Conservation (phyloP, 805 yeast species). For the Danielia reshetovae region DNA sequence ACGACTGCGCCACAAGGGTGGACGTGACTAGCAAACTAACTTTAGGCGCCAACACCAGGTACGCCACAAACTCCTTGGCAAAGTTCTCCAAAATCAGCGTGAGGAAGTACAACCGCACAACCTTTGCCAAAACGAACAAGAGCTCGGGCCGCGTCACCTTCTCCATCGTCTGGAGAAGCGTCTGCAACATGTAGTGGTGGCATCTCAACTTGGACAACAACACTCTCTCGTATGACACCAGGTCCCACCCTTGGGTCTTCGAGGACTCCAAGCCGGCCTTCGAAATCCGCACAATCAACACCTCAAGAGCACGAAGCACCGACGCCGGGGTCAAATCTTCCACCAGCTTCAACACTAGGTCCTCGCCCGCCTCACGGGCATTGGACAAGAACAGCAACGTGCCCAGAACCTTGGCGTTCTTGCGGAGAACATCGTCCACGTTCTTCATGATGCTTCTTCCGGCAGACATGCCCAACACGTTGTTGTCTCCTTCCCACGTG, state of each 20-base stretch:
- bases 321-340: constrained; percentile 15
- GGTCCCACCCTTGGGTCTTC: constrained; percentile 31
- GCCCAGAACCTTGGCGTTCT: constrained; percentile 9
- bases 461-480: constrained; percentile 38
- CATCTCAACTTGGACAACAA: constrained; percentile 40
- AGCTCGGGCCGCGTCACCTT: constrained; percentile 24
- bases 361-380: constrained; percentile 7
- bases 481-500: constrained; percentile 50
- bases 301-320: constrained; percentile 27
- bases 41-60: constrained; percentile 28
- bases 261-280: constrained; percentile 26
- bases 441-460: constrained; percentile 38
- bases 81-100: constrained; percentile 25
- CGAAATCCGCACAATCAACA: constrained; percentile 34
- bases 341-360: constrained; percentile 4
- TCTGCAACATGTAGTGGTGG: constrained; percentile 38
- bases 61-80: constrained; percentile 35
- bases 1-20: constrained; percentile 13
- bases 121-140: constrained; percentile 22
- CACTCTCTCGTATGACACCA: constrained; percentile 35
- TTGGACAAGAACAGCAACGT: constrained; percentile 14
- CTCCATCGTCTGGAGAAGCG: constrained; percentile 21
- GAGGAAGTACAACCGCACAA: constrained; percentile 32
- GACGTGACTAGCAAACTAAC: constrained; percentile 26
- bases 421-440: constrained; percentile 23